A percentile compares a stretch with the other conserved stretches of the same genome.
Conservation (phyloP, 306 rosid genomes). For the Glycine latifolia region DNA sequence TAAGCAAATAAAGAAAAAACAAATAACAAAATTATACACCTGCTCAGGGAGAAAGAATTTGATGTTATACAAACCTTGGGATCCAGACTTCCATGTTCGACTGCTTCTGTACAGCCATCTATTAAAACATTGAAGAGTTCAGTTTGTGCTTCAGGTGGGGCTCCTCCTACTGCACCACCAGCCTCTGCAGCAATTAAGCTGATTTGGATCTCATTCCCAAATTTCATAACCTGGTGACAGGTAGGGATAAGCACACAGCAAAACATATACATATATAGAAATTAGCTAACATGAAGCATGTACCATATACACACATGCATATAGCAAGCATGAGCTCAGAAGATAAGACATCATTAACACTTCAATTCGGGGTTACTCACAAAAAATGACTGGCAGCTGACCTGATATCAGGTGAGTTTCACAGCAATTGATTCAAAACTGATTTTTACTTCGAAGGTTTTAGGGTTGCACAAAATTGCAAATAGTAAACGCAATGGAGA, state of each 20-base stretch:
- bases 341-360: not conserved
- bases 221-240: slow-evolving; percentile 79
- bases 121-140: slow-evolving; percentile 83
- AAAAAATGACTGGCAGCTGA: not conserved
- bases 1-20: slow-evolving; percentile 35
- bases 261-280: not conserved
- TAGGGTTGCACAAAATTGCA: no score
- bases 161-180: slow-evolving; percentile 79
- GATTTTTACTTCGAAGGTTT: no score
- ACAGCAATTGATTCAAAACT: not conserved
- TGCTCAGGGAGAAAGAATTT: not conserved
- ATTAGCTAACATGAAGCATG: slow-evolving; percentile 31
- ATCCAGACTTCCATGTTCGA: slow-evolving; percentile 76
- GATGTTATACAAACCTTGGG: slow-evolving; percentile 68
- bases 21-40: not conserved
- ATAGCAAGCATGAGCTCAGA: slow-evolving; percentile 19
- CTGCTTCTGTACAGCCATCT: slow-evolving; percentile 90
- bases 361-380: not conserved
- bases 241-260: slow-evolving; percentile 31
- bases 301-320: slow-evolving; percentile 10
- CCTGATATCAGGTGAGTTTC: not conserved
- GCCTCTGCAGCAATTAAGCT: slow-evolving; percentile 80
- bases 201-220: slow-evolving; percentile 88
- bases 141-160: slow-evolving; percentile 69
- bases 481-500: no score